Conservation (phyloP, 352 stramenopile species). For the Phytophthora citrophthora region DNA sequence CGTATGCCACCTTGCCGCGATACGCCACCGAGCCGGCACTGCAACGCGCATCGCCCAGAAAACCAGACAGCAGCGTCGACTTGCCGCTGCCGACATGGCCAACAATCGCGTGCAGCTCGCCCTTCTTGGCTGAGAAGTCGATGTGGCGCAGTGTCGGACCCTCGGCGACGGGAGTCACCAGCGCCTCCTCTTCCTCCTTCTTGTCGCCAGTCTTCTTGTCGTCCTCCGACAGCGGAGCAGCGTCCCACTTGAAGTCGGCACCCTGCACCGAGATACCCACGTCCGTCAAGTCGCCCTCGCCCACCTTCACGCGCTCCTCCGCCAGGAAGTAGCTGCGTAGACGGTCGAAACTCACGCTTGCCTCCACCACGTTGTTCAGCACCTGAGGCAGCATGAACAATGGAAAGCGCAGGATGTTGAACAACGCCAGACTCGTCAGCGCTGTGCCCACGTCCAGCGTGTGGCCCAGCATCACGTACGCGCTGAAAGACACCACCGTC, state of each 20-base stretch:
- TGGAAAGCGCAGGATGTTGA: constrained; percentile 50
- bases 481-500: constrained; percentile 53
- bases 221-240: constrained; percentile 33
- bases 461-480: constrained; percentile 65
- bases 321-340: constrained; percentile 74
- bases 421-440: constrained; percentile 61
- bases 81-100: constrained; percentile 61
- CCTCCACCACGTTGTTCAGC: constrained; percentile 34
- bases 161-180: constrained; percentile 20
- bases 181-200: constrained; percentile 43
- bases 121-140: constrained; percentile 73
- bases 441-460: constrained; percentile 61
- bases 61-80: constrained; percentile 58
- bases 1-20: constrained; percentile 92
- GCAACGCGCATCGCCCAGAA: constrained; percentile 50
- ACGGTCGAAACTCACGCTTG: constrained; percentile 51
- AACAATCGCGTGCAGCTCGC: constrained; percentile 65
- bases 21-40: constrained; percentile 54
- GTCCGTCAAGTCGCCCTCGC: constrained; percentile 80
- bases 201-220: constrained; percentile 44
- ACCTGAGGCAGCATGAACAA: constrained; percentile 86
- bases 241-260: constrained; percentile 76
- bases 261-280: constrained; percentile 56
- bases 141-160: constrained; percentile 56
- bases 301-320: constrained; percentile 74